Percentiles rank a stretch among this genome's conserved stretches.
Evolutionary conservation across 2,329 filamentous ascomycete species (phyloP).

Genomic region (Talaromyces marneffei): DNA sequence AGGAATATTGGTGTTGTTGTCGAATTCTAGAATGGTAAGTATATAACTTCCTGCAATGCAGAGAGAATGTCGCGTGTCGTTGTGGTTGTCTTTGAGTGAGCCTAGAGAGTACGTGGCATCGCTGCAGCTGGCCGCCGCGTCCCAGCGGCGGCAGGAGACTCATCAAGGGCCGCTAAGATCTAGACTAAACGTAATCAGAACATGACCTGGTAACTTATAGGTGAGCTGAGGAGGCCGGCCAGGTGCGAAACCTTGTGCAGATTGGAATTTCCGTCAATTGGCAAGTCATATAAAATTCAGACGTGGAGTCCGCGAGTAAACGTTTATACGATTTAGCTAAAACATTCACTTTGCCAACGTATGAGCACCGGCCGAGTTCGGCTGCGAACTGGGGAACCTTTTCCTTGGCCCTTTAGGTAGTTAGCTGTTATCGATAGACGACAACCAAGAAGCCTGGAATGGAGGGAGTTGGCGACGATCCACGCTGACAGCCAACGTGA

Average conservation of each 20-base stretch:
- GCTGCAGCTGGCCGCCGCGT: slow-evolving; percentile 10
- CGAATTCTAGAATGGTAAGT: not conserved
- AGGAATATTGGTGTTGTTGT: not conserved
- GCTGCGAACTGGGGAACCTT: not conserved
- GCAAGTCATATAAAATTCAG: not conserved
- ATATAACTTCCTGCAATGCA: not conserved
- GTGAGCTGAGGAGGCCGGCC: not conserved
- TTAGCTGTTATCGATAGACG: too few relatives aligned
- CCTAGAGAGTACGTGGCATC: slow-evolving; percentile 6
- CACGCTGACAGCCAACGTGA: not conserved
- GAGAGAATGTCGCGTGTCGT: not conserved
- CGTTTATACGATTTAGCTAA: not conserved
- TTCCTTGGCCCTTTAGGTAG: not conserved
- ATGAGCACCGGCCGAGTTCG: slow-evolving; percentile 9
- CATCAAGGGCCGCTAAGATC: slow-evolving; percentile 10
- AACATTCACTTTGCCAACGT: not conserved
- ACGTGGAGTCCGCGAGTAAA: not conserved
- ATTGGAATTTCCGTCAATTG: not conserved
- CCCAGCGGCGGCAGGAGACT: slow-evolving; percentile 14
- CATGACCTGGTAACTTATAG: not conserved
- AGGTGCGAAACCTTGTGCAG: not conserved
- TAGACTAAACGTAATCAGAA: not conserved
- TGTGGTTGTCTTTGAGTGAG: not conserved
- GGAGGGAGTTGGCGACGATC: not conserved
- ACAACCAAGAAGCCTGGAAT: not conserved